These are phyloP conservation scores for Pyrus betulifolia DNA, from an alignment of 306 rosid genomes.

Conservation along the genomic window DNA sequence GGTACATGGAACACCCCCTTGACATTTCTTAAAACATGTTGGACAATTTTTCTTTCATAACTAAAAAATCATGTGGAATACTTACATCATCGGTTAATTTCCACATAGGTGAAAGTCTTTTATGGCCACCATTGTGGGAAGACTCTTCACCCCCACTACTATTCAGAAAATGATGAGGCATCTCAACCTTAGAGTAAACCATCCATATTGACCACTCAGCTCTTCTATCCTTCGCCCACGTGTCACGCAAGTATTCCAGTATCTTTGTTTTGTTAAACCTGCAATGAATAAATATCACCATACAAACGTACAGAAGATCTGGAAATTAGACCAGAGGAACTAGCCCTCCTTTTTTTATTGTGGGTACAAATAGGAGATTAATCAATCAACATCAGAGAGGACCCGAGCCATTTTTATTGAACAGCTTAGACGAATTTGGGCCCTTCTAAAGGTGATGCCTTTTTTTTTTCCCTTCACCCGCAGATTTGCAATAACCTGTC, in stretches of 20 bases:
- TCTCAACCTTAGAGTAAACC: conserved; percentile 85
- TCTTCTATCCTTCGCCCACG: conserved; percentile 73
- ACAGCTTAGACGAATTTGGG: no score
- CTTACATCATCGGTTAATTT: conserved; percentile 79
- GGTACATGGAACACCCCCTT: not conserved
- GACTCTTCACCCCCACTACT: conserved; percentile 46
- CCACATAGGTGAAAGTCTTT: conserved; percentile 51
- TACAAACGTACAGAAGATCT: conserved; percentile 10
- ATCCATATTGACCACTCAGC: conserved; percentile 98
- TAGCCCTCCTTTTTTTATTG: not conserved
- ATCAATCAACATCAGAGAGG: not conserved
- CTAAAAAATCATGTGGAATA: conserved; percentile 3
- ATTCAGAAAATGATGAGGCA: conserved; percentile 81
- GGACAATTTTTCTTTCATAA: not conserved
- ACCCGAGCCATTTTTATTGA: no score
- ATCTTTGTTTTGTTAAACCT: conserved; percentile 70
- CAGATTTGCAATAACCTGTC: no score
- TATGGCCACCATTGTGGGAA: conserved; percentile 45
- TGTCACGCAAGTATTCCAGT: conserved; percentile 51
- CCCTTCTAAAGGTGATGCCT: no score
- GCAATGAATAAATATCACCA: conserved; percentile 17
- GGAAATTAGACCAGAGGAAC: conserved; percentile 6
- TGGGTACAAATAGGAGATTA: not conserved
- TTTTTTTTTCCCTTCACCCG: no score
- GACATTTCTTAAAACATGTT: not conserved